Percentiles rank a stretch among this genome's conserved stretches.
Evolutionary conservation across 495 filamentous ascomycete species (phyloP).

Genomic region (Thermothielavioides terrestris): DNA sequence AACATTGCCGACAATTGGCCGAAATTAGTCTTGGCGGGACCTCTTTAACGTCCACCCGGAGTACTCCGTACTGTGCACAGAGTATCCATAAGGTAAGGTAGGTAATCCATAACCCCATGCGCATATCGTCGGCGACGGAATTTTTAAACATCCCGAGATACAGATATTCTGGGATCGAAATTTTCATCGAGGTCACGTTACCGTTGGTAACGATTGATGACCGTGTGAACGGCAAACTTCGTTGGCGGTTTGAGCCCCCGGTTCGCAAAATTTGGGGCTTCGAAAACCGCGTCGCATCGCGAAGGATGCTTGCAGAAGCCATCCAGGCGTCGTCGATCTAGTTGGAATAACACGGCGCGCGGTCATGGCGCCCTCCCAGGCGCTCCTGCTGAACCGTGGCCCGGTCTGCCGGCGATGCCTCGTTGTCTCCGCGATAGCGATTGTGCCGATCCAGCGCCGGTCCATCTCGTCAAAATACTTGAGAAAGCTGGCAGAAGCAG

Average conservation of each 20-base stretch:
- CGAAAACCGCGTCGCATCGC: no score
- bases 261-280: background rate
- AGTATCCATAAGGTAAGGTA: no score
- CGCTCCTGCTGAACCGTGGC: conserved; percentile 9
- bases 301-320: background rate
- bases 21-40: no score
- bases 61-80: no score
- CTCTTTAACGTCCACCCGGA: no score
- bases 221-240: background rate
- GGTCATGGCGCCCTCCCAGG: conserved; percentile 12
- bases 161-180: no score
- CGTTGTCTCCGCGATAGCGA: background rate
- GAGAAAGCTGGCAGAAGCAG: conserved; percentile 45
- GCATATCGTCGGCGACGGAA: conserved; percentile 9
- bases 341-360: background rate
- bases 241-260: background rate
- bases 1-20: no score
- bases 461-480: background rate
- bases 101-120: no score
- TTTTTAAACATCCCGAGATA: conserved; percentile 4
- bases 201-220: no score
- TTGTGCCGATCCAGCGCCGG: conserved; percentile 4
- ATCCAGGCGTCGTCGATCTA: background rate
- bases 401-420: conserved; percentile 13
- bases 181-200: no score